Evolutionary conservation across 2,329 filamentous ascomycete genomes (phyloP).

Genomic region (Colletotrichum spaethianum): DNA sequence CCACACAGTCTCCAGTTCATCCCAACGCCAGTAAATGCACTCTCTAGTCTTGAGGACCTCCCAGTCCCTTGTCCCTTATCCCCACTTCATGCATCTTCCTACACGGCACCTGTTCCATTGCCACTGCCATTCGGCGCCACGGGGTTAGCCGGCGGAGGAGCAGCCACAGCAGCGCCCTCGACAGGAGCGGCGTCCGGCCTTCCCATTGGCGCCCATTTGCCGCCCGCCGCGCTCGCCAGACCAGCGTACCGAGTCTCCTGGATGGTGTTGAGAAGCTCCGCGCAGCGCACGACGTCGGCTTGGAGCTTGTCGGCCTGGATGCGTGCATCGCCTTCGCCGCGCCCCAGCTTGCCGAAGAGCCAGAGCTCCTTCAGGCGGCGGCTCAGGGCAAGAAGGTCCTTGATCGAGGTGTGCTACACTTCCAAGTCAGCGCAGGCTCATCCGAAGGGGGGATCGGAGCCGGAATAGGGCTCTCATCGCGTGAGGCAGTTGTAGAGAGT

Average conservation of each 20-base stretch:
- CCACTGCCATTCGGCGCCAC: background rate
- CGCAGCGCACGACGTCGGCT: constrained; percentile 53
- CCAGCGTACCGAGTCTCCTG: constrained; percentile 52
- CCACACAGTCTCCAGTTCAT: background rate
- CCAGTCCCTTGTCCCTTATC: too few relatives aligned
- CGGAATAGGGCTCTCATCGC: background rate
- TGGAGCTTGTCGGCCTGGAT: constrained; percentile 55
- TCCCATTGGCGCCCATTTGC: constrained; percentile 52
- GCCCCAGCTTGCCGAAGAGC: constrained; percentile 59
- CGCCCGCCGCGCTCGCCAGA: constrained; percentile 54
- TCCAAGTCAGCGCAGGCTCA: background rate
- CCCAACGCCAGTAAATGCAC: constrained; percentile 34
- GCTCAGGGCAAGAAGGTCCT: constrained; percentile 60
- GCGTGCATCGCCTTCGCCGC: constrained; percentile 52
- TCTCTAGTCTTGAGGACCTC: background rate
- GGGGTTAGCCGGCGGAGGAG: background rate
- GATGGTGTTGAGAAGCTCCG: constrained; percentile 52
- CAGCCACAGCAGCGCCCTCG: background rate
- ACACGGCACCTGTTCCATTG: background rate
- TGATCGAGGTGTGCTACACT: constrained; percentile 57
- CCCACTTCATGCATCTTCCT: background rate
- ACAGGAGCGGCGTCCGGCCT: constrained; percentile 15
- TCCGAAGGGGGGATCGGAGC: background rate
- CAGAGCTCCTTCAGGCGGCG: constrained; percentile 62
- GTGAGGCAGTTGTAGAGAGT: too few relatives aligned